These are phyloP conservation scores for Globisporangium lucens DNA, from an alignment of 352 stramenopile genomes.

Conservation along the genomic window DNA sequence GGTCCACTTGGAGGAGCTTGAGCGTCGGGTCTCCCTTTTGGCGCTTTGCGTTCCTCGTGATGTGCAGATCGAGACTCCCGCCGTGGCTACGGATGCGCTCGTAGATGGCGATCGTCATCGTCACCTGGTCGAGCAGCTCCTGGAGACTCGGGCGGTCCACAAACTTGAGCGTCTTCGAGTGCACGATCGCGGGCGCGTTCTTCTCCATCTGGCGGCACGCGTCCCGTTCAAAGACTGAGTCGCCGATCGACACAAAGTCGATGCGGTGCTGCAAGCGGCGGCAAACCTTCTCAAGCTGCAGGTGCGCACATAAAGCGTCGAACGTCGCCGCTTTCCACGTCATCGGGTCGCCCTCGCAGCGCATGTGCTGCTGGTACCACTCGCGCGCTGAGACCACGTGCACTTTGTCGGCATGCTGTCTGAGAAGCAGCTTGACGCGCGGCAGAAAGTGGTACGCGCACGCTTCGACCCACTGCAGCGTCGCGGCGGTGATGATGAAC, in stretches of 20 bases:
- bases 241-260: conserved; percentile 55
- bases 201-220: conserved; percentile 42
- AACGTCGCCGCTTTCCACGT: conserved; percentile 58
- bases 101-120: conserved; percentile 33
- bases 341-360: conserved; percentile 29
- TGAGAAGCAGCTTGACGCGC: conserved; percentile 36
- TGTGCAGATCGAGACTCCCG: conserved; percentile 41
- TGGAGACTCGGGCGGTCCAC: conserved; percentile 38
- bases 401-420: conserved; percentile 26
- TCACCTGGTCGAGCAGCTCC: conserved; percentile 47
- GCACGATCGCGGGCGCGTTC: conserved; percentile 28
- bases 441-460: conserved; percentile 47
- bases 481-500: conserved; percentile 65
- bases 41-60: conserved; percentile 23
- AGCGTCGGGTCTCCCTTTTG: conserved; percentile 20
- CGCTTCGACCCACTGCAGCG: conserved; percentile 45
- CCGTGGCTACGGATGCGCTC: conserved; percentile 39
- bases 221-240: conserved; percentile 53
- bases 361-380: conserved; percentile 47
- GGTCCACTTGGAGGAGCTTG: conserved; percentile 34
- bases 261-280: conserved; percentile 21
- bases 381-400: conserved; percentile 58
- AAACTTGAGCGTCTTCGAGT: conserved; percentile 58
- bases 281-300: conserved; percentile 44
- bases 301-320: conserved; percentile 43